Evolutionary conservation across 1,284 basidiomycete species (phyloP), one percentile per base, ranked within the genome.

Genomic region (Trichosporon coremiiforme): DNA sequence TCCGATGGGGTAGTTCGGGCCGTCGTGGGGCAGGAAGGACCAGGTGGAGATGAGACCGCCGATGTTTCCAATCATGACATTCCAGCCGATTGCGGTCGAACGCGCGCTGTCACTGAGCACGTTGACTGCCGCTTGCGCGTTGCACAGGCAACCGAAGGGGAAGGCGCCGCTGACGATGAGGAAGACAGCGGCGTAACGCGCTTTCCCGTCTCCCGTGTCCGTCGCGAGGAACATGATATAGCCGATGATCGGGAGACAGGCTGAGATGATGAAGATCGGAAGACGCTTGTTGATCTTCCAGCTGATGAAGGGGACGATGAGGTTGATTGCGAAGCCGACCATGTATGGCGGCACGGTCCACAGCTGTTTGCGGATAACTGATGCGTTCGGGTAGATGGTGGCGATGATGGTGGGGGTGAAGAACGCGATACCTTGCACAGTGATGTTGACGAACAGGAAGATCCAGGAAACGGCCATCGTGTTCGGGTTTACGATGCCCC

Each of bases 371-470:
- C 71, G 67, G 31, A 77, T 75, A 0, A 68, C 68, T 1, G 73
- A 62, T 2, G 70, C 68, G 7, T 63, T 68, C 4, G 78, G 77
- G 66, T 80, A 80, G 68, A 77, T 77, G 9, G 74, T 71, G 9
- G 69, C 67, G 6, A 79, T 64, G 36, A 80, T 75, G 5, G 75
- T 76, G 7, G 75, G 74, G 10, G 75, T 75, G 70, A 79, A 79
- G 68, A 78, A 75, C 7, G 72, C 74, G 9, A 79, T 65, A 5
- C 73, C 75, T 50, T 76, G 76, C 9, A 75, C 74, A 1, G 75
- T 71, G 29, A 77, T 69, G 75, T 85, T 85, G 74, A 83, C 79
- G 64, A 84, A 75, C 9, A 85, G 57, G 75, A 83, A 84, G 70
- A 81, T 81, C 35, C 77, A 64, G 1, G 80, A 75, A 36, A 76